phyloP scores from a whole-genome alignment of 768 basidiomycete species.

The Trametes elegans region DNA sequence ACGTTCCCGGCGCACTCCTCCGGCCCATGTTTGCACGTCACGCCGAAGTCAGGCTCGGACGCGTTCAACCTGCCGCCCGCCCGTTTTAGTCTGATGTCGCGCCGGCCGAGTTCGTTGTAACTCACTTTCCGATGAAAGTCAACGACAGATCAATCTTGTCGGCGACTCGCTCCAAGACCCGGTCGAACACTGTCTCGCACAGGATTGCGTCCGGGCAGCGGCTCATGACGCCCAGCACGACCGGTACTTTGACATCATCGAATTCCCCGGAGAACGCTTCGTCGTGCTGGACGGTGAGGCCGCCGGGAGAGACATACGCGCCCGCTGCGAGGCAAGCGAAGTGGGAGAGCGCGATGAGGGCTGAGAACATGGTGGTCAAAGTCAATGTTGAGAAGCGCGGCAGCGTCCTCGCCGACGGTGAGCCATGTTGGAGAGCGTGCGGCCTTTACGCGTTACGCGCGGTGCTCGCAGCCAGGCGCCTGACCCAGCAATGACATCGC shows the following conservation, averaged over 20 bases:
- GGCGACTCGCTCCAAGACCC: constrained; percentile 59
- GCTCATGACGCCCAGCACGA: constrained; percentile 63
- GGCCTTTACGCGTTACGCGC: background rate
- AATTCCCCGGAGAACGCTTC: constrained; percentile 7
- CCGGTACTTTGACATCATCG: constrained; percentile 42
- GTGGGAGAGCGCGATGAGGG: background rate
- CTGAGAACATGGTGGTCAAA: constrained; percentile 10
- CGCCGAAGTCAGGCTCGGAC: constrained; percentile 72
- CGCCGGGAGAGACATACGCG: too few species aligned
- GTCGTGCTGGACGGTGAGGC: background rate
- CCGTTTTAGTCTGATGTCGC: background rate
- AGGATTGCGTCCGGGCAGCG: constrained; percentile 79
- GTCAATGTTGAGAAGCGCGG: background rate
- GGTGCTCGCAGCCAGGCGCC: too few species aligned
- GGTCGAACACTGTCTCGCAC: constrained; percentile 76
- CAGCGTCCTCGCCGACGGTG: background rate
- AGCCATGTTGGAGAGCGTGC: background rate
- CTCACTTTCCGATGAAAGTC: constrained; percentile 74
- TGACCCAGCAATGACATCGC: too few species aligned
- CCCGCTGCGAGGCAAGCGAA: background rate
- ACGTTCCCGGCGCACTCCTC: constrained; percentile 87
- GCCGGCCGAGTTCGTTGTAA: constrained; percentile 3
- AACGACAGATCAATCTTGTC: constrained; percentile 68
- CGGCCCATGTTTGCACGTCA: constrained; percentile 76
- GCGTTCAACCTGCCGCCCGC: constrained; percentile 48